phyloP scores from a whole-genome alignment of 2,329 filamentous ascomycete species.

The Penicillium sclerotiorum region DNA sequence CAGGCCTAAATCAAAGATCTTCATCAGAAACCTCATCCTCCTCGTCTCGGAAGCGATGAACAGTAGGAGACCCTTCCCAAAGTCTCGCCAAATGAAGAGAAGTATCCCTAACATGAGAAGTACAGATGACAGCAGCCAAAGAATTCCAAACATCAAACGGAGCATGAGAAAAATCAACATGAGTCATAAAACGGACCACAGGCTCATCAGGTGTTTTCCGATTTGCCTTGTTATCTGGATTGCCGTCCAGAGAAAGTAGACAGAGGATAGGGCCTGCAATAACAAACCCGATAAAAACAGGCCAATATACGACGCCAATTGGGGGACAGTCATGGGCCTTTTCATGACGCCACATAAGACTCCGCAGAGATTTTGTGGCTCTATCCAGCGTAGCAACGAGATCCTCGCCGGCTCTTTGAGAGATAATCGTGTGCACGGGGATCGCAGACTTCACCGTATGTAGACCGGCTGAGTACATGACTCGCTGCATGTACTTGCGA shows the following conservation, averaged over 20 bases:
- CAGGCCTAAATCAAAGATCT: conserved; percentile 1
- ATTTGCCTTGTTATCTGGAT: background rate
- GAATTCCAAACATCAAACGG: conserved; percentile 64
- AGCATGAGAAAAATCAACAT: conserved; percentile 56
- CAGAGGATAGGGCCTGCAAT: conserved; percentile 56
- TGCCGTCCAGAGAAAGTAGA: conserved; percentile 47
- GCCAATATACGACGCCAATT: conserved; percentile 34
- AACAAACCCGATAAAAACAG: conserved; percentile 59
- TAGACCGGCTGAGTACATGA: conserved; percentile 52
- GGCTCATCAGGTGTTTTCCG: conserved; percentile 29
- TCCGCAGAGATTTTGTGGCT: conserved; percentile 48
- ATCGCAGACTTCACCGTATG: conserved; percentile 37
- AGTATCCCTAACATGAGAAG: conserved; percentile 56
- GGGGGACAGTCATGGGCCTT: conserved; percentile 26
- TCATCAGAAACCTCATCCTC: conserved; percentile 7
- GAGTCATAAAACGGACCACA: conserved; percentile 40
- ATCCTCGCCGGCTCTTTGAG: conserved; percentile 42
- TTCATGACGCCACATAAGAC: conserved; percentile 48
- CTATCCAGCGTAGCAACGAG: conserved; percentile 45
- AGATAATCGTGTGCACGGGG: conserved; percentile 51
- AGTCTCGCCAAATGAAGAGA: conserved; percentile 51
- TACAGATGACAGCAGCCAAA: conserved; percentile 58
- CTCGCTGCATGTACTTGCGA: conserved; percentile 57
- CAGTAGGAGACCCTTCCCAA: no score
- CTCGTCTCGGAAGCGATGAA: conserved; percentile 7